Conservation (phyloP, 768 basidiomycete species). For the Mycena sanguinolenta region DNA sequence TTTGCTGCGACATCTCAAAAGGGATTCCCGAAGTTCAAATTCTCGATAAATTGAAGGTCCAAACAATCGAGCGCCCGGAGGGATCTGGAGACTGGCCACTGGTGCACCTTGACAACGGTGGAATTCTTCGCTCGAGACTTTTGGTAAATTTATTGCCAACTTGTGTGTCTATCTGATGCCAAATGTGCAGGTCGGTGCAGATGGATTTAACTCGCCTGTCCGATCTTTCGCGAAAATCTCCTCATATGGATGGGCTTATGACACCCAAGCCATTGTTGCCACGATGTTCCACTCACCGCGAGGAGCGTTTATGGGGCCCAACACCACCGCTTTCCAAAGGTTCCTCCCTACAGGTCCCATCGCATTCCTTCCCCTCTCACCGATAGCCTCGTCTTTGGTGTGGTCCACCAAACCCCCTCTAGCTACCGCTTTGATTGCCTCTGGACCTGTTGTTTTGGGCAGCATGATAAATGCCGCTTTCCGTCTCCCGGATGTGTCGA, state of each 20-base stretch:
- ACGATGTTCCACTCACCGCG: slow-evolving; percentile 84
- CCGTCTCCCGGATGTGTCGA: slow-evolving; percentile 80
- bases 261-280: slow-evolving; percentile 90
- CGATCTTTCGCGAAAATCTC: slow-evolving; percentile 87
- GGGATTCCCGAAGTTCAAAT: slow-evolving; percentile 68
- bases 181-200: slow-evolving; percentile 84
- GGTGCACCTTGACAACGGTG: slow-evolving; percentile 79
- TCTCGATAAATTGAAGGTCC: slow-evolving; percentile 81
- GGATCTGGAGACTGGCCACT: slow-evolving; percentile 82
- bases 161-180: slow-evolving; percentile 6
- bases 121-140: slow-evolving; percentile 76
- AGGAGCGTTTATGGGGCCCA: slow-evolving; percentile 70
- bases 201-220: slow-evolving; percentile 96
- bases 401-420: slow-evolving; percentile 91
- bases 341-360: slow-evolving; percentile 97
- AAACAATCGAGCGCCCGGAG: slow-evolving; percentile 69
- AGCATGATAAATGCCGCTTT: slow-evolving; percentile 93
- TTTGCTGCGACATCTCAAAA: slow-evolving; percentile 75
- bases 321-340: slow-evolving; percentile 90
- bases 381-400: slow-evolving; percentile 86
- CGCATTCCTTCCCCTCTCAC: slow-evolving; percentile 91
- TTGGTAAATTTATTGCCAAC: slow-evolving; percentile 60
- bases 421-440: slow-evolving; percentile 77
- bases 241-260: slow-evolving; percentile 93
- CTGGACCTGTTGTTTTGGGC: slow-evolving; percentile 73